Base-by-base conservation (phyloP, 495 filamentous ascomycete genomes). In the Xeromyces bisporus region DNA sequence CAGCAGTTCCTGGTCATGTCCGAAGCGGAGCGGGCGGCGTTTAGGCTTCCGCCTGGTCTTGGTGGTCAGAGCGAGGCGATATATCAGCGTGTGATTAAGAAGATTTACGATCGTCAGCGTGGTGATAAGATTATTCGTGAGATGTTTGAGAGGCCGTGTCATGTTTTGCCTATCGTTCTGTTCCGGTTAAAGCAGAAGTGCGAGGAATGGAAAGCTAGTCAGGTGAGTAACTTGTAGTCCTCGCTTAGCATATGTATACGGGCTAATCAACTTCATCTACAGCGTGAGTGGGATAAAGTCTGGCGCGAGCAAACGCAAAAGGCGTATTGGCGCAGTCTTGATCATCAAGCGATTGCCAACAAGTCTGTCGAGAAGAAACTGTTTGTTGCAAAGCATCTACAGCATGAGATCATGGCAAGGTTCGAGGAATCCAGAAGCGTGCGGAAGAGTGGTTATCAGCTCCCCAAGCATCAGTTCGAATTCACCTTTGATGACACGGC, bases 251-350 rank as follows among this genome's bases (percentile, higher is more conserved):
- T 21, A 21, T 21, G 4, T 21, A 21, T 9, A 9, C 9, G 4
- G 20, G 20, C 20, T 21, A 21, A 21, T 21, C 12, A 1, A 13
- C 15, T 14, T n/a, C 6, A 13, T 29, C 18, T 23, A 15, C 35
- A 81, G 67, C 81, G 89, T 15, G 91, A 96, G 47, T 99, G 91
- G 91, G 84, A 96, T 54, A 96, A 94, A 50, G 81, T 96, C 14
- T 99, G 91, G 91, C 82, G 85, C 34, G 75, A 77, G 34, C 89
- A 94, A 52, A 94, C 85, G 26, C 75, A 86, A 39, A 68, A 75
- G 37, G 81, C 86, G 48, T 93, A 93, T 54, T 86, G 86, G 62
- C 84, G 77, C 55, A 93, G 84, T 55, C 69, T 99, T 29, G 91
- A 99, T 39, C 91, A 96, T 44, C 87, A 93, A 64, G 80, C 82